Evolutionary conservation across 2,329 filamentous ascomycete genomes (phyloP), one percentile per base, ranked within the genome.

Genomic region (Thermothelomyces thermophilus): DNA sequence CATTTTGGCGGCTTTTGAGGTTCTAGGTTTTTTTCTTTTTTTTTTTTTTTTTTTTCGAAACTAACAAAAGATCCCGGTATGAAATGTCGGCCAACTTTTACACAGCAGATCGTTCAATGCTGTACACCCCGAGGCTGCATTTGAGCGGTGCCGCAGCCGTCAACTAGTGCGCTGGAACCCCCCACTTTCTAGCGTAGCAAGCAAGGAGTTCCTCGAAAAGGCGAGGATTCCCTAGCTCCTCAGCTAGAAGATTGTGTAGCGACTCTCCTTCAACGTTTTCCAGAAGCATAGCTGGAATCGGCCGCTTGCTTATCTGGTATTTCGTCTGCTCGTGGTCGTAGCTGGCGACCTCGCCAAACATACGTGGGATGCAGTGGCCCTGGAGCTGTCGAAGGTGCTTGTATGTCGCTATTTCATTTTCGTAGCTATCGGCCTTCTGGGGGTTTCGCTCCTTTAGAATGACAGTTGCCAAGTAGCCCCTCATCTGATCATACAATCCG

Each of bases 371-470:
- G 26, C 26, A 26, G 43, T 13, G 13, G 39, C 49, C 49, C 49
- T 51, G 26, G 43, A 51, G 49, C 1, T 39, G 19, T 44, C 24
- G 39, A 47, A 51, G 49, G 19, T 47, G 26, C 24, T 16, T 43
- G 43, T 51, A 51, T 51, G 34, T 47, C 7, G 2, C 49, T 16
- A 51, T 47, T 40, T 51, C 44, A 24, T 51, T 51, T 34, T 51
- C 43, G 43, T 44, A 48, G 24, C 6, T 22, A 36, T 52, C 41
- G 13, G 44, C 44, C 40, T 36, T 44, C 9, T 35, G 16, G n/a
- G 44, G 44, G 40, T 52, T 48, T 52, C 50, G 45, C 40, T 52
- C 50, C 40, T 52, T 52, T 28, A 52, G 35, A 41, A 52, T 45
- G 41, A 48, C 44, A 44, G 10, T 44, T 44, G 45, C 35, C 26